Evolutionary conservation across 805 yeast genomes (phyloP).

Genomic region (Wickerhamomyces bovis): DNA sequence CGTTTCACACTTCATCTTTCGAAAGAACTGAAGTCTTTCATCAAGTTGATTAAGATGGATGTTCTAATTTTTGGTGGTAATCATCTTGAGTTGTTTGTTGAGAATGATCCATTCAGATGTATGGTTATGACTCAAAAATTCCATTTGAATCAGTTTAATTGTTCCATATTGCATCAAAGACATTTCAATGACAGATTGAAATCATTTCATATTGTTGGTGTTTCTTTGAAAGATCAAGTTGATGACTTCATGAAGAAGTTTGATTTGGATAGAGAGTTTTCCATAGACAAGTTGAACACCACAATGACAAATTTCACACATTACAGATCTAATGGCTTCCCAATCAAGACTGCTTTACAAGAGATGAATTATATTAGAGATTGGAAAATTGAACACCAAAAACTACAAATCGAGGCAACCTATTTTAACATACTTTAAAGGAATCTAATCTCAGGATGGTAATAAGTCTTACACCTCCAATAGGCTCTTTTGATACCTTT

Average conservation of each 20-base stretch:
- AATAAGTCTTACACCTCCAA: conserved; percentile 64
- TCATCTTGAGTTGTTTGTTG: neutral
- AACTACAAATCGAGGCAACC: neutral
- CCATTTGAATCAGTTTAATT: neutral
- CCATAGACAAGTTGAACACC: neutral
- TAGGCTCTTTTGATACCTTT: conserved; percentile 55
- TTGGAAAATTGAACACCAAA: neutral
- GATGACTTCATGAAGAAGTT: neutral
- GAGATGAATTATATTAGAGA: neutral
- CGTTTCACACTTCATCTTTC: neutral
- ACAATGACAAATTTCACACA: neutral
- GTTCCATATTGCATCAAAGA: neutral
- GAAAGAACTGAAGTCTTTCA: neutral
- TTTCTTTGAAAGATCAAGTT: neutral
- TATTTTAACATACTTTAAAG: neutral
- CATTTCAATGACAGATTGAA: neutral
- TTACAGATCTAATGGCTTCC: neutral
- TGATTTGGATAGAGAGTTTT: neutral
- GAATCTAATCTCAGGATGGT: conserved; percentile 58
- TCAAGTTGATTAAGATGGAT: neutral
- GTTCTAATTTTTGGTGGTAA: neutral
- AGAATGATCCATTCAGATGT: neutral
- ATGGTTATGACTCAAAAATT: neutral
- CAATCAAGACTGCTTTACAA: neutral
- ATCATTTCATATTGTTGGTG: neutral